phyloP scores from a whole-genome alignment of 805 yeast genomes.

The Candida morakotiae region DNA sequence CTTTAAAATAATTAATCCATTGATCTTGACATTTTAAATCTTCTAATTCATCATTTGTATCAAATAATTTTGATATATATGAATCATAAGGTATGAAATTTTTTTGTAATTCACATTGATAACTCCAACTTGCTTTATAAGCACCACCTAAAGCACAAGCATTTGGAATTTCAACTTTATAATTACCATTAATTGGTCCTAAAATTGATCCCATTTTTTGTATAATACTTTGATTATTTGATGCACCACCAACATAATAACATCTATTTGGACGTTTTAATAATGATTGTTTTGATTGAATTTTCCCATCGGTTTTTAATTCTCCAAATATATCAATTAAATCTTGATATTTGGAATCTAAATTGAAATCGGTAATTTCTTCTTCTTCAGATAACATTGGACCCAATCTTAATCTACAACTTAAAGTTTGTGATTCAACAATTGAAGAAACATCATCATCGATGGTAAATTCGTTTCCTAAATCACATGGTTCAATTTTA shows the following conservation, averaged over 20 bases:
- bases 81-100: constrained; percentile 43
- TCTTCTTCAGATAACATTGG: constrained; percentile 55
- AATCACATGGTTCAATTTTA: constrained; percentile 21
- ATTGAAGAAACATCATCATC: constrained; percentile 71
- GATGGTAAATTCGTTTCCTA: constrained; percentile 35
- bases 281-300: constrained; percentile 40
- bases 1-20: constrained; percentile 50
- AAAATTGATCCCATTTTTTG: constrained; percentile 64
- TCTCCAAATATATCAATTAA: constrained; percentile 34
- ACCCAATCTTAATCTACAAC: constrained; percentile 75
- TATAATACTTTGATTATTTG: constrained; percentile 67
- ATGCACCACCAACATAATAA: constrained; percentile 86
- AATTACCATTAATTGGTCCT: constrained; percentile 64
- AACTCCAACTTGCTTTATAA: constrained; percentile 77
- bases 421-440: constrained; percentile 81
- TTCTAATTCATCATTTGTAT: constrained; percentile 48
- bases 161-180: constrained; percentile 70
- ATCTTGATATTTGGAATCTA: constrained; percentile 19
- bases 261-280: constrained; percentile 61
- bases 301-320: constrained; percentile 46
- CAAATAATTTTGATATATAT: constrained; percentile 34
- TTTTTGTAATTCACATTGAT: constrained; percentile 24
- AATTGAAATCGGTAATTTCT: constrained; percentile 12
- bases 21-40: constrained; percentile 31
- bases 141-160: constrained; percentile 95